phyloP scores from a whole-genome alignment of 2,329 filamentous ascomycete genomes.

The Elsinoe ampelina region DNA sequence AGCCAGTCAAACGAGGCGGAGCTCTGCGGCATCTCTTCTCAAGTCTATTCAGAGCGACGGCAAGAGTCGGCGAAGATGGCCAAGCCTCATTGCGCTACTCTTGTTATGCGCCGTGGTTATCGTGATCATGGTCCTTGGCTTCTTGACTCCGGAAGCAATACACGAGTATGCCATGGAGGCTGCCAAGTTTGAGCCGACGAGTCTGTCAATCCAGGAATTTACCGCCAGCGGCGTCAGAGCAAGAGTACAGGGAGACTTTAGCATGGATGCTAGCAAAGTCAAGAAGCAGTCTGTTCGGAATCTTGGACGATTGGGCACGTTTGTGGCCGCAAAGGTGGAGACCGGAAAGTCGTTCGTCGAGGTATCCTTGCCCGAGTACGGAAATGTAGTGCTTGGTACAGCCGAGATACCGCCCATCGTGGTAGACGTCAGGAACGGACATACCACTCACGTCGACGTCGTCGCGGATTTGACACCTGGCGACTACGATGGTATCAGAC shows the following conservation, averaged over 20 bases:
- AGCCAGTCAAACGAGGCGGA: background rate
- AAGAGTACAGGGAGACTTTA: slow-evolving; percentile 72
- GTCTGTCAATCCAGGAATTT: slow-evolving; percentile 75
- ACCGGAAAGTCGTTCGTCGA: slow-evolving; percentile 62
- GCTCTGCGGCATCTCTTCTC: slow-evolving; percentile 29
- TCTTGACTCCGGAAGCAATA: slow-evolving; percentile 69
- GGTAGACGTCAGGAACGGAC: slow-evolving; percentile 67
- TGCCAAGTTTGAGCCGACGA: slow-evolving; percentile 70
- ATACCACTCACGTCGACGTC: slow-evolving; percentile 69
- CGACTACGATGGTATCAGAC: slow-evolving; percentile 64
- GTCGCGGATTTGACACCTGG: slow-evolving; percentile 67
- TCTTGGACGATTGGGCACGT: slow-evolving; percentile 69
- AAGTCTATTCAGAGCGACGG: slow-evolving; percentile 25
- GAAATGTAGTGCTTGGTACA: slow-evolving; percentile 65
- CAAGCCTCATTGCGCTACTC: slow-evolving; percentile 64
- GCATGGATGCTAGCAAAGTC: slow-evolving; percentile 69
- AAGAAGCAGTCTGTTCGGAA: slow-evolving; percentile 60
- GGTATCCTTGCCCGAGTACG: slow-evolving; percentile 76
- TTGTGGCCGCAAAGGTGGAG: slow-evolving; percentile 67
- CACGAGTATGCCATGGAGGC: slow-evolving; percentile 82
- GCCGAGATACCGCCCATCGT: slow-evolving; percentile 66
- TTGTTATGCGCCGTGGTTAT: slow-evolving; percentile 55
- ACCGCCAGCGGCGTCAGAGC: slow-evolving; percentile 68
- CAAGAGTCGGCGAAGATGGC: slow-evolving; percentile 54
- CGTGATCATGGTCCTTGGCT: slow-evolving; percentile 65